Conservation (phyloP, 106 monocot genomes). For the Acanthochlamys bracteata region DNA sequence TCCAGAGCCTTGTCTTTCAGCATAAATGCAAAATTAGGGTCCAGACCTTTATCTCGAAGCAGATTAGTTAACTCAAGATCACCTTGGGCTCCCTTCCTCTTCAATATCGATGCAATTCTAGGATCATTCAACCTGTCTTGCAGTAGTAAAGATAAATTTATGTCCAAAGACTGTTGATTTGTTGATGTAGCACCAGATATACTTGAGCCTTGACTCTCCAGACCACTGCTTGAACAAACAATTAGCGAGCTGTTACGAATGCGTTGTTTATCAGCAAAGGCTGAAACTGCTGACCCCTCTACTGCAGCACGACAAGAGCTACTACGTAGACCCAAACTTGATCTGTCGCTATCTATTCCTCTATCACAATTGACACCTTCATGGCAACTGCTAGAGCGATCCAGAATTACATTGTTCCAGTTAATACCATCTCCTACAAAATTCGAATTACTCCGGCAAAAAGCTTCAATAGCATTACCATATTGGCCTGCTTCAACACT, state of each 20-base stretch:
- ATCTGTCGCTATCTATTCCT: conserved; percentile 54
- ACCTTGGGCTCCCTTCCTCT: conserved; percentile 57
- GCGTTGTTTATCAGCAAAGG: conserved; percentile 33
- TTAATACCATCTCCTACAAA: conserved; percentile 45
- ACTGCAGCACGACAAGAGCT: conserved; percentile 76
- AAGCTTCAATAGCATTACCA: conserved; percentile 54
- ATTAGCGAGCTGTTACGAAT: conserved; percentile 36
- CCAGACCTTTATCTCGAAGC: conserved; percentile 89
- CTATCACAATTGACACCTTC: conserved; percentile 69
- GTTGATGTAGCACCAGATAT: conserved; percentile 41
- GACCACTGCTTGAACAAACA: conserved; percentile 59
- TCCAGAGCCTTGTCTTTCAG: conserved; percentile 91
- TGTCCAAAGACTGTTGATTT: conserved; percentile 44
- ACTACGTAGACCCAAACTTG: conserved; percentile 73
- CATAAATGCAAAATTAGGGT: conserved; percentile 94
- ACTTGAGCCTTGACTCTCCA: conserved; percentile 76
- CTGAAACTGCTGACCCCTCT: conserved; percentile 38
- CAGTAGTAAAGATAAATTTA: conserved; percentile 65
- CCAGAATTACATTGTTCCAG: conserved; percentile 50
- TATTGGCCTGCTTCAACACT: conserved; percentile 84
- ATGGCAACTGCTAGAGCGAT: conserved; percentile 69
- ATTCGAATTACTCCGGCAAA: conserved; percentile 53
- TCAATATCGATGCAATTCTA: conserved; percentile 75
- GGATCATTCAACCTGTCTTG: conserved; percentile 88
- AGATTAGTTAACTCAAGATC: conserved; percentile 74